Percentiles rank a stretch among this genome's conserved stretches.
These are phyloP conservation scores for Crucihimalaya himalaica DNA, from an alignment of 345 rosid genomes.

Conservation along the genomic window DNA sequence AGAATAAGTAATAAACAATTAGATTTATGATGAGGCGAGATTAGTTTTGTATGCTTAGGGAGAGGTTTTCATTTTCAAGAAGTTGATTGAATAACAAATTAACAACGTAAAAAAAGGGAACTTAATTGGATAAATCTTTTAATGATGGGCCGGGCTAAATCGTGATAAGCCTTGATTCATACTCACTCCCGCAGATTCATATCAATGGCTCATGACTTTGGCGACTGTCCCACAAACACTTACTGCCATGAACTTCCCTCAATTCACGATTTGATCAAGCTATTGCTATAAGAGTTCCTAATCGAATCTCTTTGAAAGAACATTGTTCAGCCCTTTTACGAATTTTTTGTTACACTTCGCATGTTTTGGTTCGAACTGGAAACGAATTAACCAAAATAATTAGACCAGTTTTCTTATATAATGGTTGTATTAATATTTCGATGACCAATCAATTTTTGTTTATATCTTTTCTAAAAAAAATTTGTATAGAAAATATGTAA, in stretches of 20 bases:
- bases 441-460: too few species aligned
- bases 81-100: neutral
- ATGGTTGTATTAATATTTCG: too few species aligned
- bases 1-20: too few species aligned
- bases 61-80: neutral
- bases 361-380: too few species aligned
- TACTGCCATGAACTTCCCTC: neutral
- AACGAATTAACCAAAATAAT: too few species aligned
- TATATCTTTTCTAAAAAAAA: too few species aligned
- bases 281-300: neutral
- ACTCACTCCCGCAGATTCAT: neutral
- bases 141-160: slow-evolving; percentile 19
- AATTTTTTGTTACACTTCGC: too few species aligned
- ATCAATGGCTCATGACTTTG: neutral
- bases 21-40: neutral
- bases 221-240: neutral
- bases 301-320: too few species aligned
- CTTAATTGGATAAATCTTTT: neutral
- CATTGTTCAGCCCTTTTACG: too few species aligned
- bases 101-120: neutral
- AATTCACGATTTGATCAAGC: neutral
- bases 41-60: neutral
- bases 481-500: too few species aligned
- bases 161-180: slow-evolving; percentile 4
- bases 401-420: too few species aligned